Percentiles rank a stretch among this genome's conserved stretches.
phyloP scores from a whole-genome alignment of 2,329 filamentous ascomycete species.

The Beauveria medogensis region DNA sequence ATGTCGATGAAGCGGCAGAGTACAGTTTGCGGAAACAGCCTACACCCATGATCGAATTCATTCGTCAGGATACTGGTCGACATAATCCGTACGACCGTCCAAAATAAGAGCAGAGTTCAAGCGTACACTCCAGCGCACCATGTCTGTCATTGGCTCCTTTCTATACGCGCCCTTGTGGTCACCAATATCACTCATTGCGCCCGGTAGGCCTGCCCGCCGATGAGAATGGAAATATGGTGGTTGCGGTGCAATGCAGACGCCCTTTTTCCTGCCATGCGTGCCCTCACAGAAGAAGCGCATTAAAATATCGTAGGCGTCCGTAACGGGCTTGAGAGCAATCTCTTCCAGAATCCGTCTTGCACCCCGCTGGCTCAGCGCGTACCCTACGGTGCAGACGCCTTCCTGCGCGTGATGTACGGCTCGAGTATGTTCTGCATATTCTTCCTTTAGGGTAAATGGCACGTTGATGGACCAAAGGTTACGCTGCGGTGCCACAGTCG shows the following conservation, averaged over 20 bases:
- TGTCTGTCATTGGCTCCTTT: constrained; percentile 23
- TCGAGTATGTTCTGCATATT: constrained; percentile 34
- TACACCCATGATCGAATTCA: background rate
- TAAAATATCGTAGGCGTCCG: constrained; percentile 34
- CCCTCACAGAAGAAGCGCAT: constrained; percentile 39
- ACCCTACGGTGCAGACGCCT: constrained; percentile 33
- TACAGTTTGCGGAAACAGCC: no score
- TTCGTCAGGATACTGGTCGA: constrained; percentile 16
- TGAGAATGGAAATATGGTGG: constrained; percentile 41
- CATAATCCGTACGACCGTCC: constrained; percentile 22
- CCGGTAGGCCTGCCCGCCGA: constrained; percentile 27
- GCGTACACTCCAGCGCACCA: constrained; percentile 31
- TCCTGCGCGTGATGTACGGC: constrained; percentile 34
- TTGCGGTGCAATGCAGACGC: constrained; percentile 32
- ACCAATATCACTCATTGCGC: constrained; percentile 28
- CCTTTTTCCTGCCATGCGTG: constrained; percentile 22
- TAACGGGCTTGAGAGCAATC: constrained; percentile 34
- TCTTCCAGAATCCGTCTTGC: constrained; percentile 35
- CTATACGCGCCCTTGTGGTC: constrained; percentile 23
- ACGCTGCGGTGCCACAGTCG: constrained; percentile 25
- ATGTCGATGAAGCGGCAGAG: no score
- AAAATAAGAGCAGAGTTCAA: constrained; percentile 32
- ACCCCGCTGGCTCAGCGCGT: constrained; percentile 36
- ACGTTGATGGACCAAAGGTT: constrained; percentile 27
- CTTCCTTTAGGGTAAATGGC: constrained; percentile 25